Evolutionary conservation across 2,329 filamentous ascomycete genomes (phyloP).

Genomic region (Fusarium pseudograminearum): DNA sequence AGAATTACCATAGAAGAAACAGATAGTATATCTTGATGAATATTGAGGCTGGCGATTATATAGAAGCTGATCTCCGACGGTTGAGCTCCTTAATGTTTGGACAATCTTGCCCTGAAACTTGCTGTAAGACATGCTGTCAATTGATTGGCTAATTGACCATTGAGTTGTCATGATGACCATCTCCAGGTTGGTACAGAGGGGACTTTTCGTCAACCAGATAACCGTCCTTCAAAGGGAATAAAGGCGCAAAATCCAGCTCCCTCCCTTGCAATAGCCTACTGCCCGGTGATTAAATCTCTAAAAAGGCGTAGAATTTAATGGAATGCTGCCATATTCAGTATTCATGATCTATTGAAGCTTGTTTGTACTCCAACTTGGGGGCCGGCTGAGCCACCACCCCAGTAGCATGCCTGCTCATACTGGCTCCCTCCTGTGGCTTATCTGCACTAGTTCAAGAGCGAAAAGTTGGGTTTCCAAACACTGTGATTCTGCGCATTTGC

Average conservation of each 20-base stretch:
- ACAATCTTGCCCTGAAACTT: slow-evolving; percentile 20
- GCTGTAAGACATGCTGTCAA: not conserved
- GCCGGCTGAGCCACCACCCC: slow-evolving; percentile 10
- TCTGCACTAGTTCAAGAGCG: not conserved
- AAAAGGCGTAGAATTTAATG: not conserved
- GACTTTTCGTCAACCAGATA: not conserved
- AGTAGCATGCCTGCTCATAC: not conserved
- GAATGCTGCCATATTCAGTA: not conserved
- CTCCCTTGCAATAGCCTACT: too few relatives aligned
- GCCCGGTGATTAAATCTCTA: not conserved
- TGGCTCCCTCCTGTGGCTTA: slow-evolving; percentile 26
- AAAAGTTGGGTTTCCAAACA: not conserved
- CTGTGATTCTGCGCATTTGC: slow-evolving; percentile 21
- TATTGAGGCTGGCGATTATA: not conserved
- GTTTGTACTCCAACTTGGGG: slow-evolving; percentile 2
- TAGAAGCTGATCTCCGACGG: not conserved
- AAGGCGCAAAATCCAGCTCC: not conserved
- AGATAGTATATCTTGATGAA: not conserved
- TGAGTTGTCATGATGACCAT: not conserved
- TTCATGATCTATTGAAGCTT: not conserved
- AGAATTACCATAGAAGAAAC: not conserved
- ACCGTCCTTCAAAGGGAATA: not conserved
- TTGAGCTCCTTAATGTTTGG: not conserved
- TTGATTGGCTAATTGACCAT: not conserved
- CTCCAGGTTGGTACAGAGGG: not conserved